Evolutionary conservation across 257 asterid species (phyloP), one percentile per base, ranked within the genome.

Genomic region (Gentiana straminea): DNA sequence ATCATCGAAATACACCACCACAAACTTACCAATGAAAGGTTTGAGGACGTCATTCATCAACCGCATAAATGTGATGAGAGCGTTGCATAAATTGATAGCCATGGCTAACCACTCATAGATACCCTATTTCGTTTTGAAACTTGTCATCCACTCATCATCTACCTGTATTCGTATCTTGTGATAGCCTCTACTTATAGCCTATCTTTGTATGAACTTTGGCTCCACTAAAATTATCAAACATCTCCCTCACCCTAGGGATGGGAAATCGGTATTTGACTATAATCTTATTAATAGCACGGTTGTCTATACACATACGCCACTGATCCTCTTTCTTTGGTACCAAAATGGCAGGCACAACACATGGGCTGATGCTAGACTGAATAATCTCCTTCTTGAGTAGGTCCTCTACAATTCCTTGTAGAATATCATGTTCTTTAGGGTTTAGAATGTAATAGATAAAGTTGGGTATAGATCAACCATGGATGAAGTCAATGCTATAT

Each of bases 101-200:
- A 60, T 35, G 6, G 10, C 8, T 10, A 6, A 4, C 10, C 48
- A 4, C 10, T 43, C 49, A 45, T 45, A 45, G 10, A 45, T 6
- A 45, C 49, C 49, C 7, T 8, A 4, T 49, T 49, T 49, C 4
- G 6, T 49, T n/a, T 49, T 49, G 10, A 49, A 49, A 5, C 52
- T 0, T 2, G 61, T 63, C n/a, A 43, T 63, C 60, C 67, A 54
- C 13, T 63, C 48, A 54, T 54, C 61, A 3, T 54, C 39, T 4
- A 10, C 32, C 5, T 13, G 5, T 3, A 54, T 54, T 2, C 32
- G 48, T 10, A 63, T 54, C 13, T 62, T 39, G n/a, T 63, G 55
- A 13, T 63, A 54, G 0, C 54, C 67, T 33, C 54, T 44, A 7
- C 35, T 6, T 2, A 63, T 24, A 7, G 10, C 46, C 33, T 4